Base-by-base conservation (phyloP, 116 monocot species). In the Phalaenopsis hybrid region DNA sequence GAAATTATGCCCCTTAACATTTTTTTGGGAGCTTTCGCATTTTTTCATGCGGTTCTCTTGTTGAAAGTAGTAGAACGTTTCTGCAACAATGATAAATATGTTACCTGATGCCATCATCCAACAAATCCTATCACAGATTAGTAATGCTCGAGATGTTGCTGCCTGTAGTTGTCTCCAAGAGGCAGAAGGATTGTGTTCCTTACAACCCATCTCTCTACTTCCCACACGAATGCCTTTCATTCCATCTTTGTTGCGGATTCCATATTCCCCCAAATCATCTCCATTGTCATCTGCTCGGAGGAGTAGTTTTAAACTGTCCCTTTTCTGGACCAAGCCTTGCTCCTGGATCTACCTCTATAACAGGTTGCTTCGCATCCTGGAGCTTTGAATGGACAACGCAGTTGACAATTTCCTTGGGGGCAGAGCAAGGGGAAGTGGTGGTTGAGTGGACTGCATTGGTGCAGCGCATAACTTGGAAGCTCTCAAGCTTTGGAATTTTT, bases 271-370 rank as follows among this genome's bases (percentile, higher is more conserved):
- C 86, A 85, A 9, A 93, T 99, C 89, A 44, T 99, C 79, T 51
- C 65, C 17, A 80, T 86, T 0, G 87, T 88, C 5, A 23, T 68
- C 16, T 76, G 80, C 10, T 79, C 95, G 2, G 84, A 93, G 80
- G 89, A 95, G 81, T 99, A 5, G 84, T 99, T 77, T 59, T 99
- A 43, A 92, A 95, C 86, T 95, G 98, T 57, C 93, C 99, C 31
- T 95, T 95, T 77, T 87, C 91, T 7, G 74, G 81, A 23, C 0
- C 88, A 0, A 67, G 70, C 34, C 92, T 99, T 13, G 81, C 85
- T 86, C 86, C 11, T 90, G 89, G 85, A 79, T 99, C 49, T 46
- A 82, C 45, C 84, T 81, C 75, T 82, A 84, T 6, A 75, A 84
- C 23, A 17, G 34, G 8, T 86, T 89, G 25, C 88, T 99, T 52